A percentile compares a stretch with the other conserved stretches of the same genome.
Evolutionary conservation across 108 stramenopile species (phyloP).

Genomic region (Craspedostauros australis): DNA sequence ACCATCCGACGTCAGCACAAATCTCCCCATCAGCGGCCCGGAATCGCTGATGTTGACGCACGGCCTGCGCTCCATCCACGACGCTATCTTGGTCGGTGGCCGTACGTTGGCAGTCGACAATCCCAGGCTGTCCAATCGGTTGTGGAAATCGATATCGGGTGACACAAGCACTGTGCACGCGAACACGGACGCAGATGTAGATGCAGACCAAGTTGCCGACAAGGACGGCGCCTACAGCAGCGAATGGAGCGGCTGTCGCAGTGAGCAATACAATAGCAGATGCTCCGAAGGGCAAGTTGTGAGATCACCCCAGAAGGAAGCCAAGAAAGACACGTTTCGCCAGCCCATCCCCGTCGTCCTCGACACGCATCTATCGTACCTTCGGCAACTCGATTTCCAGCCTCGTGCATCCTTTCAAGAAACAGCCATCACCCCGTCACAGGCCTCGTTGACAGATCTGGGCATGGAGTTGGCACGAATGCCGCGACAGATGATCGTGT

Average conservation of each 20-base stretch:
- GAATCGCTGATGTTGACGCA: conserved; percentile 64
- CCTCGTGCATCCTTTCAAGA: too few relatives aligned
- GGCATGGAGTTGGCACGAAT: too few relatives aligned
- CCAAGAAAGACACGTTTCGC: neutral
- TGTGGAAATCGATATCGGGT: too few relatives aligned
- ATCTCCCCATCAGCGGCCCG: conserved; percentile 49
- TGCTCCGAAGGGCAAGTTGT: too few relatives aligned
- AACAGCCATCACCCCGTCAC: too few relatives aligned
- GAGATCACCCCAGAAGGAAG: too few relatives aligned
- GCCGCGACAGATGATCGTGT: too few relatives aligned
- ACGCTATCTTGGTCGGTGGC: conserved; percentile 75
- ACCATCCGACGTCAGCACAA: conserved; percentile 24
- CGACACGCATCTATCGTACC: conserved; percentile 53
- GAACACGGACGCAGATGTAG: neutral
- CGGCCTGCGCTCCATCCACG: conserved; percentile 63
- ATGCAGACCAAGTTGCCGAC: neutral
- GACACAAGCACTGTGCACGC: neutral
- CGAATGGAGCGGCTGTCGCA: neutral
- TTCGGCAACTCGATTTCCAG: conserved; percentile 9
- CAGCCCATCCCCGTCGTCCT: conserved; percentile 71
- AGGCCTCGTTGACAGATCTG: too few relatives aligned
- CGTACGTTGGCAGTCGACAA: conserved; percentile 58
- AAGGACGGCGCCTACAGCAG: neutral
- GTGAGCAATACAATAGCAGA: neutral
- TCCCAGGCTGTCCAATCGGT: conserved; percentile 63